phyloP scores from a whole-genome alignment of 2,329 filamentous ascomycete species.

The Colletotrichum acutatum region DNA sequence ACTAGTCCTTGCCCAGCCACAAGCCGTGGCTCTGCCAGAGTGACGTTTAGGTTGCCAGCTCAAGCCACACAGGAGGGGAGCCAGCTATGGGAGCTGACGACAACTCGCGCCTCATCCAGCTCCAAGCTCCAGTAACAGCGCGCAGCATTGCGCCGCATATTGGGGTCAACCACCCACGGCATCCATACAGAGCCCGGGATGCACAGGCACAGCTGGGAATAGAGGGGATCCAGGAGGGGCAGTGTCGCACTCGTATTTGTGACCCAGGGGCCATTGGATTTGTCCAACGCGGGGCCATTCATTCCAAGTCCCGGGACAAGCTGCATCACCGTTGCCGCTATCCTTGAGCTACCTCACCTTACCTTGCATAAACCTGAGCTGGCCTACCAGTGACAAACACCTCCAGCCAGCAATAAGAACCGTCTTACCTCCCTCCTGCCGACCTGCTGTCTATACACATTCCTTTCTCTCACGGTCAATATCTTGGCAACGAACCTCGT shows the following conservation, averaged over 20 bases:
- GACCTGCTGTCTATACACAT: not conserved
- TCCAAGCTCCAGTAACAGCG: constrained; percentile 20
- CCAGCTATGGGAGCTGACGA: constrained; percentile 24
- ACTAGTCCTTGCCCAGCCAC: not conserved
- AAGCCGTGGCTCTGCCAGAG: not conserved
- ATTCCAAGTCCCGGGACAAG: not conserved
- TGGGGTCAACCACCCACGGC: not conserved
- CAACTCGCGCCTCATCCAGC: constrained; percentile 23
- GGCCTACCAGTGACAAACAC: not conserved
- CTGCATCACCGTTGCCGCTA: not conserved
- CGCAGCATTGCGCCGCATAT: constrained; percentile 10
- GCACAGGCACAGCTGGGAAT: not conserved
- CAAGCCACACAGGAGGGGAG: not conserved
- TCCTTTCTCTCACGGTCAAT: not conserved
- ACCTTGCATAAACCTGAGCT: not conserved
- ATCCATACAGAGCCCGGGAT: not conserved
- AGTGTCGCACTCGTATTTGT: constrained; percentile 10
- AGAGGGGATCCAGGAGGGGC: constrained; percentile 19
- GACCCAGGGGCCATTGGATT: not conserved
- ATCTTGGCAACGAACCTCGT: constrained; percentile 5
- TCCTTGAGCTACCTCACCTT: not conserved
- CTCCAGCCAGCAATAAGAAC: constrained; percentile 15
- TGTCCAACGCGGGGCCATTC: constrained; percentile 15
- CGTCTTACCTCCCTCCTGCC: not conserved
- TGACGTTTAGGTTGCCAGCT: not conserved